These are phyloP conservation scores for Trypanosoma lewisi DNA, from an alignment of 208 protist genomes.

Conservation along the genomic window DNA sequence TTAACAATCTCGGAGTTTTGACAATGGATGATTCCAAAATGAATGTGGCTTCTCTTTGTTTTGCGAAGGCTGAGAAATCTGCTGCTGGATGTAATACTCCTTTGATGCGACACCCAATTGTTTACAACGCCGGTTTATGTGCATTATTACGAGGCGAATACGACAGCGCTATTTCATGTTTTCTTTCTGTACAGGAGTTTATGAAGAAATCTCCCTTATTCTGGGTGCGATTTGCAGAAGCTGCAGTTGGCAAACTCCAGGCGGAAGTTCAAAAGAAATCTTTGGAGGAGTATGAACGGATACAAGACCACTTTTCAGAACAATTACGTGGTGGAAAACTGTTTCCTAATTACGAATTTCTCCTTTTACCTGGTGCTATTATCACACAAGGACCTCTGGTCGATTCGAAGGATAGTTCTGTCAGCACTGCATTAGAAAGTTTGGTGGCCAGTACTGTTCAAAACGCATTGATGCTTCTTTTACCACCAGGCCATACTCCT, in stretches of 20 bases:
- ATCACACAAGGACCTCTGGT: slow-evolving; percentile 28
- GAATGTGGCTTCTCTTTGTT: slow-evolving; percentile 78
- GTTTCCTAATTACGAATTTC: slow-evolving; percentile 76
- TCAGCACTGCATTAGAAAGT: slow-evolving; percentile 36
- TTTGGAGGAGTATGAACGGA: slow-evolving; percentile 67
- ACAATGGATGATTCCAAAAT: slow-evolving; percentile 73
- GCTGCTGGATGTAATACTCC: slow-evolving; percentile 30
- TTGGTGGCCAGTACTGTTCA: slow-evolving; percentile 59
- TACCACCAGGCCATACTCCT: slow-evolving; percentile 61
- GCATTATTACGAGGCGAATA: slow-evolving; percentile 77
- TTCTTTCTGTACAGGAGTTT: slow-evolving; percentile 69
- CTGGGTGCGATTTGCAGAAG: slow-evolving; percentile 85
- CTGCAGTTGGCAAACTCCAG: slow-evolving; percentile 63
- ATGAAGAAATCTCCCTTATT: slow-evolving; percentile 77
- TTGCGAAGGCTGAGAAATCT: slow-evolving; percentile 73
- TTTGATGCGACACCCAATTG: slow-evolving; percentile 45
- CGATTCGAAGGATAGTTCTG: slow-evolving; percentile 21
- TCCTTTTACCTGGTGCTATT: slow-evolving; percentile 71
- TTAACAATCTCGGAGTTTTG: slow-evolving; percentile 87
- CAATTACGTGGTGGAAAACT: slow-evolving; percentile 69
- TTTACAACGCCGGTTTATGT: slow-evolving; percentile 86
- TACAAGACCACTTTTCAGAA: slow-evolving; percentile 61
- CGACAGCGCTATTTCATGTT: slow-evolving; percentile 63
- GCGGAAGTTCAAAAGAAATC: slow-evolving; percentile 27
- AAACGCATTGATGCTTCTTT: slow-evolving; percentile 80